phyloP scores from a whole-genome alignment of 768 basidiomycete species.

The Lactifluus hygrophoroides region DNA sequence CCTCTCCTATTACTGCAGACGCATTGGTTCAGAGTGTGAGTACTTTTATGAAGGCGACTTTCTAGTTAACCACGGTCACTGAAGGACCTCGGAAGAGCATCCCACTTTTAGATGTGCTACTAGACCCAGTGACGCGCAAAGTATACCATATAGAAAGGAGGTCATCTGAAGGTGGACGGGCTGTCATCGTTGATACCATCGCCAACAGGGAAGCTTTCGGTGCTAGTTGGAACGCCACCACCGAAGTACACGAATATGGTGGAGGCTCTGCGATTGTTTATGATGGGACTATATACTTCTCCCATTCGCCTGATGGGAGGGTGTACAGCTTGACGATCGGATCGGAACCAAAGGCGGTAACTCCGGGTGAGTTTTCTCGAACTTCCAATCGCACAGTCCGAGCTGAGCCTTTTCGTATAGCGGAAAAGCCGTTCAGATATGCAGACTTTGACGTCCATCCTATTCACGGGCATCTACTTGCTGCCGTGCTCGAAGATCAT shows the following conservation, averaged over 20 bases:
- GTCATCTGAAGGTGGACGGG: constrained; percentile 47
- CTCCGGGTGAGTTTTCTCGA: constrained; percentile 44
- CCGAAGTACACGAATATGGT: constrained; percentile 63
- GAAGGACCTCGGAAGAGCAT: constrained; percentile 23
- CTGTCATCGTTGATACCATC: constrained; percentile 46
- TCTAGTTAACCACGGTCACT: neutral
- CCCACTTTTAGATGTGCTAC: constrained; percentile 36
- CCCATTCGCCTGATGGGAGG: constrained; percentile 43
- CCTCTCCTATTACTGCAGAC: constrained; percentile 18
- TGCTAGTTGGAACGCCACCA: constrained; percentile 45
- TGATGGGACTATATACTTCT: constrained; percentile 48
- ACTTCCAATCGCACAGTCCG: neutral
- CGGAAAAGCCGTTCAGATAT: constrained; percentile 47
- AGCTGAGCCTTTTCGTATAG: neutral
- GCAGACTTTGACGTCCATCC: constrained; percentile 59
- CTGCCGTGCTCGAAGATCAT: constrained; percentile 66
- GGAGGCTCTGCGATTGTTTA: constrained; percentile 52
- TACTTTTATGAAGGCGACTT: neutral
- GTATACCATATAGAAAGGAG: constrained; percentile 54
- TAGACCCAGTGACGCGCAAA: constrained; percentile 39
- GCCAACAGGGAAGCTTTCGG: constrained; percentile 45
- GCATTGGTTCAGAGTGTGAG: constrained; percentile 7
- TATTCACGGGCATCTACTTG: constrained; percentile 40
- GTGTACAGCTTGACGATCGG: constrained; percentile 37
- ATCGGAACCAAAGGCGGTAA: constrained; percentile 39